Evolutionary conservation across 345 rosid species (phyloP).

Genomic region (Euphorbia tirucalli): DNA sequence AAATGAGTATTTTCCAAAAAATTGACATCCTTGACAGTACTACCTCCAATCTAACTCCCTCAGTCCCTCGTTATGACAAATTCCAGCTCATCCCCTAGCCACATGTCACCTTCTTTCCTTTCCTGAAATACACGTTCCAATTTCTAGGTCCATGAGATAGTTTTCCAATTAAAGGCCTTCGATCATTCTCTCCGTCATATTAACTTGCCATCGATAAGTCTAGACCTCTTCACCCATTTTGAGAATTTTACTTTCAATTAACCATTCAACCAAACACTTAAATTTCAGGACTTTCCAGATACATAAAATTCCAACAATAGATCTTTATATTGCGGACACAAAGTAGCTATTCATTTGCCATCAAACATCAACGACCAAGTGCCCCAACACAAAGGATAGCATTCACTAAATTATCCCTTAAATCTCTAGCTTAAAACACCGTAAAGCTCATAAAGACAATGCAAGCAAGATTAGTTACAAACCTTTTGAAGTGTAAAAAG

Average conservation of each 20-base stretch:
- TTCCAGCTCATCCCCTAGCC: no score
- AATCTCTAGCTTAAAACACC: not conserved
- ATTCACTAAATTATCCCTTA: not conserved
- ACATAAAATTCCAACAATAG: not conserved
- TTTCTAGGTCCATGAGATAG: no score
- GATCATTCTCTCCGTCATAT: no score
- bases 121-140: no score
- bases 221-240: not conserved
- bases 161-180: no score
- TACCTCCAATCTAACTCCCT: no score
- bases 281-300: not conserved
- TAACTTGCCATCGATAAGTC: not conserved
- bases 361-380: not conserved
- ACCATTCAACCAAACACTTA: not conserved
- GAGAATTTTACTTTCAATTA: not conserved
- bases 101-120: no score
- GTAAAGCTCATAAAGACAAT: constrained; percentile 1
- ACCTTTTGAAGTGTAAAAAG: constrained; percentile 2
- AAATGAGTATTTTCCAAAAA: no score
- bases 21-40: no score
- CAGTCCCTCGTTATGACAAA: no score
- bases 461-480: constrained; percentile 5
- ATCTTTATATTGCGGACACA: not conserved
- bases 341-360: not conserved
- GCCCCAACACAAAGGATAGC: not conserved